Conservation (phyloP, 306 rosid genomes). For the Begonia peltatifolia region DNA sequence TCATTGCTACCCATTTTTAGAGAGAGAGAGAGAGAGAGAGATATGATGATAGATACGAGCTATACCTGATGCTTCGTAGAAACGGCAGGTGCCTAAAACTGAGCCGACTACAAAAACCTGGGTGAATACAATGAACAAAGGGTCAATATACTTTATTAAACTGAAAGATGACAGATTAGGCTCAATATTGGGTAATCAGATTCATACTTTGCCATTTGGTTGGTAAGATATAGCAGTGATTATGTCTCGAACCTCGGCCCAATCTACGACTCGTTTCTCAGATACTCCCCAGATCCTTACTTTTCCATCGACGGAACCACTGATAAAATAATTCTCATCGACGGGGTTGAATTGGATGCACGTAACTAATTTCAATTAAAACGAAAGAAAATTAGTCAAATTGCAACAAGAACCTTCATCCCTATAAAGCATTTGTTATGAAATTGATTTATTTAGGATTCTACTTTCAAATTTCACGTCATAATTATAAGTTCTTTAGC, state of each 20-base stretch:
- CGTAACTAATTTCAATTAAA: constrained; percentile 40
- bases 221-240: constrained; percentile 69
- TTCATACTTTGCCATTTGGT: constrained; percentile 67
- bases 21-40: no score
- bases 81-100: constrained; percentile 52
- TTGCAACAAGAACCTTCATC: no score
- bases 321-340: constrained; percentile 59
- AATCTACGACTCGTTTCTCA: constrained; percentile 75
- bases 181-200: background rate
- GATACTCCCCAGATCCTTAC: constrained; percentile 69
- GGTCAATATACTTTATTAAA: no score
- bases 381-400: background rate
- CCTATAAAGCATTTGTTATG: no score
- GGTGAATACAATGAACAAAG: no score
- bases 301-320: constrained; percentile 88
- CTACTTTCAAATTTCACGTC: no score
- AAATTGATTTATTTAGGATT: no score
- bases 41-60: no score
- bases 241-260: constrained; percentile 63
- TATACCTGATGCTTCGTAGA: constrained; percentile 44
- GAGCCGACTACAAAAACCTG: constrained; percentile 83
- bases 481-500: no score
- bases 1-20: no score
- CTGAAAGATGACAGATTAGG: no score
- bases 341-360: constrained; percentile 85